phyloP scores from a whole-genome alignment of 1,284 basidiomycete genomes.

The Salmacisia buchloeana region DNA sequence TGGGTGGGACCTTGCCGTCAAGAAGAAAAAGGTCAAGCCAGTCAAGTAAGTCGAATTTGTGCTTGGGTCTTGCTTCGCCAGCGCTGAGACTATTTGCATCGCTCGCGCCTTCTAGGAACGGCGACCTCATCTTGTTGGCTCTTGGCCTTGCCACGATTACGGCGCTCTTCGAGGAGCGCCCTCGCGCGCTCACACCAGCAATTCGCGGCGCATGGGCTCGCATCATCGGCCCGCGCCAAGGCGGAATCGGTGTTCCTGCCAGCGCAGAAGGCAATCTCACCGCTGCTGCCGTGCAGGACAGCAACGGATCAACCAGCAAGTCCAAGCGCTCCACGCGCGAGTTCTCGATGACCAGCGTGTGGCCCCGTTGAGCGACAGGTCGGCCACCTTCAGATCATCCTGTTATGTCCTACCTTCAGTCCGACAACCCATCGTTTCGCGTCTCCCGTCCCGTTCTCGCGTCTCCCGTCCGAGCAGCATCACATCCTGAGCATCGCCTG shows the following conservation, averaged over 20 bases:
- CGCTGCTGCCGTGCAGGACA: not conserved
- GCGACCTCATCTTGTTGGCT: conserved; percentile 27
- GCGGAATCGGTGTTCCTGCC: conserved; percentile 1
- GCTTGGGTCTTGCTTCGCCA: not conserved
- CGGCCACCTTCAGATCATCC: no score
- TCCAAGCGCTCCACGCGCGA: not conserved
- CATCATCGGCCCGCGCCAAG: conserved; percentile 10
- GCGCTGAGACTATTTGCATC: not conserved
- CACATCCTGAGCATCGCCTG: no score
- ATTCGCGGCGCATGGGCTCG: conserved; percentile 7
- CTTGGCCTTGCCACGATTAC: conserved; percentile 24
- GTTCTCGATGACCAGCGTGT: not conserved
- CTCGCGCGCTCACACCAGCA: conserved; percentile 16
- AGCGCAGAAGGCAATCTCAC: not conserved
- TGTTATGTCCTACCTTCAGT: no score
- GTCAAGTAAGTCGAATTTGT: not conserved
- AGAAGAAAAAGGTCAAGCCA: conserved; percentile 18
- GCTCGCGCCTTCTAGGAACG: no score
- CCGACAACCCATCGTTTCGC: no score
- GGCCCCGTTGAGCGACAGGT: not conserved
- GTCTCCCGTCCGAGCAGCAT: no score
- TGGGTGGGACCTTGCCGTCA: conserved; percentile 19
- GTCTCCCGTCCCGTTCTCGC: no score
- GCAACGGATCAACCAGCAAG: not conserved
- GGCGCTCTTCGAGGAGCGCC: conserved; percentile 26